phyloP scores from a whole-genome alignment of 805 yeast genomes.

The Grigorovia yakushimaensis region DNA sequence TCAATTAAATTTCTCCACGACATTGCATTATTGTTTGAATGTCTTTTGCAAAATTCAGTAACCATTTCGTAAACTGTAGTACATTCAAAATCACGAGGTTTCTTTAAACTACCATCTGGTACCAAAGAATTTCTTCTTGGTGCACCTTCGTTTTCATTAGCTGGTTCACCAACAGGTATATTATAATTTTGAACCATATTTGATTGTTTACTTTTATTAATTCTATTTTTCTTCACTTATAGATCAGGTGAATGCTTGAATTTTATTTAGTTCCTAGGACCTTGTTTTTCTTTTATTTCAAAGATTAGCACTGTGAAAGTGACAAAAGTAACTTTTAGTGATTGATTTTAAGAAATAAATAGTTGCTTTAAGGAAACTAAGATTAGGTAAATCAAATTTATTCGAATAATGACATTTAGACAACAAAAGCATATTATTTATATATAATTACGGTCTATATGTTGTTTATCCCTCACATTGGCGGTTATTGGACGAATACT shows the following conservation, averaged over 20 bases:
- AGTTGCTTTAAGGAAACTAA: too few species aligned
- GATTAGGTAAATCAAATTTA: too few species aligned
- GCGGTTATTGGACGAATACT: neutral
- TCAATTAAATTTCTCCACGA: slow-evolving; percentile 75
- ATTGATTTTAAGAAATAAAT: too few species aligned
- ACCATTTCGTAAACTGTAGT: slow-evolving; percentile 63
- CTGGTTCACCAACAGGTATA: slow-evolving; percentile 57
- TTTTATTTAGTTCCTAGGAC: too few species aligned
- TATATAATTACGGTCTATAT: neutral
- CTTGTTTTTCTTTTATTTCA: too few species aligned
- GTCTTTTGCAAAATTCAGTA: slow-evolving; percentile 48
- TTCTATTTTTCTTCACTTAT: too few species aligned
- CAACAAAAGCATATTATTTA: neutral
- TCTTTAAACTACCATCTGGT: slow-evolving; percentile 37
- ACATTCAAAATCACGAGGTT: slow-evolving; percentile 58
- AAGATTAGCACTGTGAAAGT: too few species aligned
- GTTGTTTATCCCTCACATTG: neutral
- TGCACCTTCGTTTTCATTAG: slow-evolving; percentile 69
- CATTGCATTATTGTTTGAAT: slow-evolving; percentile 47
- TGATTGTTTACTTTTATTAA: too few species aligned
- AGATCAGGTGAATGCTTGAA: too few species aligned
- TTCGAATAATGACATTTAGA: too few species aligned
- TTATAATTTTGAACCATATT: slow-evolving; percentile 22
- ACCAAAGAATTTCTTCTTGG: slow-evolving; percentile 56
- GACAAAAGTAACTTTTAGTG: too few species aligned